These are phyloP conservation scores for Lyophyllum semitale DNA, from an alignment of 768 basidiomycete species.

Conservation along the genomic window DNA sequence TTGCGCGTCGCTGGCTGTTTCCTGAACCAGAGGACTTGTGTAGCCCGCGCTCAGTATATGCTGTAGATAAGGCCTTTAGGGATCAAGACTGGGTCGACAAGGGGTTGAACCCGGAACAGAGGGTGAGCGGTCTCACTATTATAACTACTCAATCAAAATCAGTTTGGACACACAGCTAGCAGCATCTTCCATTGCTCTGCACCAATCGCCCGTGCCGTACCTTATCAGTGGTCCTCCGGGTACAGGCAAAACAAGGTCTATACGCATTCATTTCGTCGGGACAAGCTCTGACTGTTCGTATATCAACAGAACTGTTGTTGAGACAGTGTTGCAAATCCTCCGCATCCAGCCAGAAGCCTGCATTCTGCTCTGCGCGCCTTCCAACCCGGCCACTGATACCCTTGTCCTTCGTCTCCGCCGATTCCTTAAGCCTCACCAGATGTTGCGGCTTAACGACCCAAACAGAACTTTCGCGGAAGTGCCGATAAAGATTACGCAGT, in stretches of 20 bases:
- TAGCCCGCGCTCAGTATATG: conserved; percentile 17
- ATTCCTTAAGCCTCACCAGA: conserved; percentile 40
- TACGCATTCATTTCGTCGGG: background rate
- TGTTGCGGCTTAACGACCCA: conserved; percentile 49
- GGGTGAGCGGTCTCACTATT: conserved; percentile 25
- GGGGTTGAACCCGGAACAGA: conserved; percentile 50
- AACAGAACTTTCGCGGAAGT: conserved; percentile 54
- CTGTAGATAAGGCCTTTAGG: conserved; percentile 25
- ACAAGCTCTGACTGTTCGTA: background rate
- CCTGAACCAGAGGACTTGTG: conserved; percentile 36
- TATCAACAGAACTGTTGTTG: conserved; percentile 43
- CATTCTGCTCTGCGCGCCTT: conserved; percentile 52
- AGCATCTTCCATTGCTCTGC: conserved; percentile 41
- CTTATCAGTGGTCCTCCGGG: conserved; percentile 53
- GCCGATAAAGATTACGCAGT: conserved; percentile 43
- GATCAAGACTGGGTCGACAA: conserved; percentile 43
- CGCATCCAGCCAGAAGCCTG: conserved; percentile 46
- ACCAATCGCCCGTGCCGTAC: conserved; percentile 47
- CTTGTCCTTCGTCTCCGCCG: conserved; percentile 41
- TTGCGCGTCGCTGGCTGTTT: conserved; percentile 47
- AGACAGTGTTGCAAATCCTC: conserved; percentile 51
- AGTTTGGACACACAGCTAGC: conserved; percentile 33
- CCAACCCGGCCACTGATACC: conserved; percentile 53
- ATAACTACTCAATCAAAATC: background rate
- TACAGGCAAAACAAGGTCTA: conserved; percentile 53